These are phyloP conservation scores for Acer negundo DNA, from an alignment of 345 rosid species.

Conservation along the genomic window DNA sequence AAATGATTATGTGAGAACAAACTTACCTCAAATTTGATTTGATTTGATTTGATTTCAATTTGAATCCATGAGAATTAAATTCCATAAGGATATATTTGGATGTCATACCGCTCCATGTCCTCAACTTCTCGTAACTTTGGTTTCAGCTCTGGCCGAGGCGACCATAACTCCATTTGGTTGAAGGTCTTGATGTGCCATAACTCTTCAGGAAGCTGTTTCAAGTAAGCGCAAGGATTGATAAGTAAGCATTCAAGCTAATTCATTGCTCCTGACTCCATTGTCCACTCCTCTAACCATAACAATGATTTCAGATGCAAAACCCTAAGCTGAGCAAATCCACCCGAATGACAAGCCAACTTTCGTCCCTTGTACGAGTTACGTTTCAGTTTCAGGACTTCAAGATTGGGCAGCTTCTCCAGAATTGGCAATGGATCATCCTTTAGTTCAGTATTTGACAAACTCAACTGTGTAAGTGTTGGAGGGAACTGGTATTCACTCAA, in stretches of 20 bases:
- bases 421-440: background rate
- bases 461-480: background rate
- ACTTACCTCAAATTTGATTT: background rate
- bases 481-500: background rate
- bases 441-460: background rate
- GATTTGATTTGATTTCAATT: background rate
- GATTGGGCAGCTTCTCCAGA: background rate
- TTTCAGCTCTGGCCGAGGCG: background rate
- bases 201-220: background rate
- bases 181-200: background rate
- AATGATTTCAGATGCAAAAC: constrained; percentile 6
- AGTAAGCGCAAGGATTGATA: constrained; percentile 5
- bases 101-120: constrained; percentile 2
- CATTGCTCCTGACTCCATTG: background rate
- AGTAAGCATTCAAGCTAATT: background rate
- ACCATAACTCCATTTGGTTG: background rate
- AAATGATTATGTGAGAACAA: background rate
- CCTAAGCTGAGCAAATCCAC: background rate
- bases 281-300: constrained; percentile 11
- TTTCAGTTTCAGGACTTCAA: constrained; percentile 3
- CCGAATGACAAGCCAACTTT: background rate
- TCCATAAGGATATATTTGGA: constrained; percentile 9
- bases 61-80: background rate
- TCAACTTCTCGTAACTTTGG: background rate
- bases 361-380: background rate